phyloP scores from a whole-genome alignment of 2,329 filamentous ascomycete species.

The Curvularia lunata region DNA sequence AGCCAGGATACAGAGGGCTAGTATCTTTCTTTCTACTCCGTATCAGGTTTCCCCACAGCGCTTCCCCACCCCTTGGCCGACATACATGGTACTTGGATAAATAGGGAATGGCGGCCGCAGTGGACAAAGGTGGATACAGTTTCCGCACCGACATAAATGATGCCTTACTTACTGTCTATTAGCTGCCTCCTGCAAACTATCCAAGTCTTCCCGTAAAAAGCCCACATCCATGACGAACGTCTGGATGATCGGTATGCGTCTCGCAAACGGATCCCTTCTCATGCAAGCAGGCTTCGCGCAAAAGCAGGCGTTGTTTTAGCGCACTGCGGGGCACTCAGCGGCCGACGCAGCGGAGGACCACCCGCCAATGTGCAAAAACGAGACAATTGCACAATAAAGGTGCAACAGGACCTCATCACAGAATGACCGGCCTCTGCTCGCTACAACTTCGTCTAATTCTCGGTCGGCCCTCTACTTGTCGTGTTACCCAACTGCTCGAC shows the following conservation, averaged over 20 bases:
- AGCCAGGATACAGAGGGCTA: background rate
- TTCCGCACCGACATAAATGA: too few species aligned
- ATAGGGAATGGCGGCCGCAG: background rate
- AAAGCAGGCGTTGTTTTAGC: background rate
- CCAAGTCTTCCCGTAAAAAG: background rate
- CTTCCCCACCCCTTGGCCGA: background rate
- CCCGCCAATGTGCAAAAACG: background rate
- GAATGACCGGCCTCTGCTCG: conserved; percentile 12
- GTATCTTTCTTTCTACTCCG: background rate
- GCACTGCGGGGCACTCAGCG: conserved; percentile 2
- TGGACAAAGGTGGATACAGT: background rate
- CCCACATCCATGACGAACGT: background rate
- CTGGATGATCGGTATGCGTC: background rate
- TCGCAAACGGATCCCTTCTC: background rate
- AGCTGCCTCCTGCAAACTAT: background rate
- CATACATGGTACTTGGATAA: too few species aligned
- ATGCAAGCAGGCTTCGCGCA: background rate
- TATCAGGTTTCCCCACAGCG: background rate
- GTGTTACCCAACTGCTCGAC: conserved; percentile 7
- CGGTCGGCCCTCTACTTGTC: background rate
- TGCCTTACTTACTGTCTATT: background rate
- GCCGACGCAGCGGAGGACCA: background rate
- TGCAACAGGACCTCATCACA: background rate
- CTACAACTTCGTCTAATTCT: background rate
- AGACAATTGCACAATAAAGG: background rate